Evolutionary conservation across 2,329 filamentous ascomycete genomes (phyloP).

Genomic region (Xylariaceae sp.): DNA sequence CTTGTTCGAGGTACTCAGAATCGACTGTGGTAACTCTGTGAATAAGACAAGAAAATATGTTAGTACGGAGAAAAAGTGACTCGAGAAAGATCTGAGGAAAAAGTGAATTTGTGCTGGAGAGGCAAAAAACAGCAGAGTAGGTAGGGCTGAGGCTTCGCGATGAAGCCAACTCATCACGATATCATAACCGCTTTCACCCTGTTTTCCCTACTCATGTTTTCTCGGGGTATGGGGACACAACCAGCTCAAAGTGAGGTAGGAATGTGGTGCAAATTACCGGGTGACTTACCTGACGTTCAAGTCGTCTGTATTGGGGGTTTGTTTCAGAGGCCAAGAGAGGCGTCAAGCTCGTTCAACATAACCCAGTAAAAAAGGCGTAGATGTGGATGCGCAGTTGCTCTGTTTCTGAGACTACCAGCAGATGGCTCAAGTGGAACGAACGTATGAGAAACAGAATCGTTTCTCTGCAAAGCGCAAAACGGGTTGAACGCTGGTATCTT

Average conservation of each 20-base stretch:
- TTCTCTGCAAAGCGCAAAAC: neutral
- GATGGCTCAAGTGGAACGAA: conserved; percentile 4
- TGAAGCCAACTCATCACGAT: conserved; percentile 6
- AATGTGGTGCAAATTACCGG: conserved; percentile 18
- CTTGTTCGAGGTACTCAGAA: conserved; percentile 3
- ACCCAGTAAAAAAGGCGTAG: conserved; percentile 23
- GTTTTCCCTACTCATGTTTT: conserved; percentile 3
- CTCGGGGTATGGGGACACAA: conserved; percentile 7
- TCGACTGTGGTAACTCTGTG: conserved; percentile 9
- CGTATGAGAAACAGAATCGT: conserved; percentile 1
- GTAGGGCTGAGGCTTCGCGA: conserved; percentile 3
- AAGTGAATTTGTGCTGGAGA: conserved; percentile 7
- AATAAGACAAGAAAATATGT: conserved; percentile 6
- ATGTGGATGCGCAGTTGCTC: conserved; percentile 18
- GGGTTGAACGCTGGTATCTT: neutral
- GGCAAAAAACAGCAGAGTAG: conserved; percentile 1
- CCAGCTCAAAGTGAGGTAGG: conserved; percentile 11
- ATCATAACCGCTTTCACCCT: conserved; percentile 10
- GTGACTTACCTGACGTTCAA: conserved; percentile 22
- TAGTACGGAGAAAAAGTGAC: conserved; percentile 7
- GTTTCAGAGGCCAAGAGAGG: conserved; percentile 26
- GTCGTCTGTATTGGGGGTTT: conserved; percentile 25
- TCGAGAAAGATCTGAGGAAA: conserved; percentile 6
- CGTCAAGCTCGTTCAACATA: conserved; percentile 19
- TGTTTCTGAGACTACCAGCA: conserved; percentile 12